These are phyloP conservation scores for Euphrasia confusa DNA, from an alignment of 257 asterid genomes.

Conservation along the genomic window DNA sequence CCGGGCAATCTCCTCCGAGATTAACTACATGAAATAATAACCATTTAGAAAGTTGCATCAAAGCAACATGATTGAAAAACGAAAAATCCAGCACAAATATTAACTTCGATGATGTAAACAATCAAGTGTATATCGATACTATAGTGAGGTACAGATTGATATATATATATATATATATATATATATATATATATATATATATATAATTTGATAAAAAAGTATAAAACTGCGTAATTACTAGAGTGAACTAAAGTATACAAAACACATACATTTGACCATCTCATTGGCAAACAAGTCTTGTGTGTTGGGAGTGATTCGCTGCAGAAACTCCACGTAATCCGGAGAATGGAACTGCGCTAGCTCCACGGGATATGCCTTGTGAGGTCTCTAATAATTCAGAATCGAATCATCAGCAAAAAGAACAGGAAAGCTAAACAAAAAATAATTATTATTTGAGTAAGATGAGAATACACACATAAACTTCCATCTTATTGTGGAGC, in stretches of 20 bases:
- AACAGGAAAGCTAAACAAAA: not conserved
- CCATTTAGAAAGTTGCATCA: slow-evolving; percentile 13
- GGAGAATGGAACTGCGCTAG: slow-evolving; percentile 97
- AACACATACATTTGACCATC: slow-evolving; percentile 57
- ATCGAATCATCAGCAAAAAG: slow-evolving; percentile 6
- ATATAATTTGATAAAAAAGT: not conserved
- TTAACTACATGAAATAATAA: slow-evolving; percentile 49
- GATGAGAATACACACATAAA: slow-evolving; percentile 61
- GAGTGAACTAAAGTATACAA: not conserved
- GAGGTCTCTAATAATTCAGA: slow-evolving; percentile 76
- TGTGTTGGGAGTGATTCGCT: slow-evolving; percentile 76
- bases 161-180: not conserved
- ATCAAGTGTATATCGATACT: not conserved
- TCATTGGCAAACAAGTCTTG: slow-evolving; percentile 54
- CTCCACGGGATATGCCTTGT: slow-evolving; percentile 95
- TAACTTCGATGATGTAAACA: not conserved
- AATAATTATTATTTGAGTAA: not conserved
- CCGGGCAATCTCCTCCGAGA: slow-evolving; percentile 99
- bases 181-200: not conserved
- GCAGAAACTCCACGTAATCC: slow-evolving; percentile 91
- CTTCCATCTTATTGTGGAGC: slow-evolving; percentile 95
- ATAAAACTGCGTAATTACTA: not conserved
- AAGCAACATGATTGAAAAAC: not conserved
- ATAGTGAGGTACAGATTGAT: not conserved
- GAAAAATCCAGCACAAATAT: not conserved